A percentile compares a stretch with the other conserved stretches of the same genome.
These are phyloP conservation scores for Middelhovenomyces tepae DNA, from an alignment of 805 yeast genomes.

Conservation along the genomic window DNA sequence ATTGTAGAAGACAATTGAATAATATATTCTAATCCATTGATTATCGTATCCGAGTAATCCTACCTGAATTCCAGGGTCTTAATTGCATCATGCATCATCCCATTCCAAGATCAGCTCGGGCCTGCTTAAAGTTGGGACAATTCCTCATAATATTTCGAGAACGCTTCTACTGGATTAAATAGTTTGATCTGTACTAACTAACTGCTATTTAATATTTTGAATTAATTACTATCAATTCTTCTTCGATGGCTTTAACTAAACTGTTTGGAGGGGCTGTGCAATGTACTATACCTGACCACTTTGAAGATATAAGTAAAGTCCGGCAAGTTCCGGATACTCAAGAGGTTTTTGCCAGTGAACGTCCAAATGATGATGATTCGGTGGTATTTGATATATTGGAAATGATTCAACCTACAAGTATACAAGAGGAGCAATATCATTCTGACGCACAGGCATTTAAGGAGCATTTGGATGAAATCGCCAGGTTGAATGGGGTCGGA, in stretches of 20 bases:
- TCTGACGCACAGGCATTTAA: constrained; percentile 14
- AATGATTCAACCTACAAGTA: constrained; percentile 18
- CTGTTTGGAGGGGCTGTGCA: constrained; percentile 81
- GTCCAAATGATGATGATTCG: constrained; percentile 25
- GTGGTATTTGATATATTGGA: constrained; percentile 34
- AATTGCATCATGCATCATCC: too few relatives aligned
- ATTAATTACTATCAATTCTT: too few relatives aligned
- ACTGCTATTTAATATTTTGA: too few relatives aligned
- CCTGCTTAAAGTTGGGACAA: too few relatives aligned
- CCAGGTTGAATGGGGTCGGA: constrained; percentile 18
- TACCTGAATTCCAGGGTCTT: too few relatives aligned
- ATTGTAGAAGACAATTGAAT: too few relatives aligned
- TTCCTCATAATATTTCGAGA: too few relatives aligned
- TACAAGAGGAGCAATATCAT: constrained; percentile 15
- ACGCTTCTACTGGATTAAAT: too few relatives aligned
- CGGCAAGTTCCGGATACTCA: constrained; percentile 90
- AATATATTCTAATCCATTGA: too few relatives aligned
- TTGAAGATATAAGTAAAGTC: constrained; percentile 67
- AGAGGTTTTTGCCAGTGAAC: constrained; percentile 65
- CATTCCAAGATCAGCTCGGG: too few relatives aligned
- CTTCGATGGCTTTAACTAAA: constrained; percentile 16
- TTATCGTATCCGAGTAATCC: too few relatives aligned
- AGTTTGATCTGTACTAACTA: too few relatives aligned
- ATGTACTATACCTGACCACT: constrained; percentile 46
- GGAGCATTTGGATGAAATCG: constrained; percentile 22